phyloP scores from a whole-genome alignment of 768 basidiomycete genomes.

The Pleurotus citrinopileatus region DNA sequence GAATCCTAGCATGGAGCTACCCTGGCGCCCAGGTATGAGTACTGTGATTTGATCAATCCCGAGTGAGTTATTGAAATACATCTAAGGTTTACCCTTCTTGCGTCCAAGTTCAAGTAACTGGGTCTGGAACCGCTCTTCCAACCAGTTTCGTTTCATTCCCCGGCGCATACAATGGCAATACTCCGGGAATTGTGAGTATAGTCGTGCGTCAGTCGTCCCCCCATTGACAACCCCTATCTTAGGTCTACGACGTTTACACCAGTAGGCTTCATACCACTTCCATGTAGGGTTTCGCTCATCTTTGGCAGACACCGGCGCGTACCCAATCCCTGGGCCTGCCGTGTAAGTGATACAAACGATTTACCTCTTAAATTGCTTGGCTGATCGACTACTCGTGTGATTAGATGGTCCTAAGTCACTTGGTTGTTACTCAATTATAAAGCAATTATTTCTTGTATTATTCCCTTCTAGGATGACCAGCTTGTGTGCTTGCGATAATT shows the following conservation, averaged over 20 bases:
- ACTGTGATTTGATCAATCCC: not conserved
- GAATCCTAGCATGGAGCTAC: constrained; percentile 31
- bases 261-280: not conserved
- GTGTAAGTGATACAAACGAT: constrained; percentile 1
- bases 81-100: constrained; percentile 39
- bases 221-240: not conserved
- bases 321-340: constrained; percentile 4
- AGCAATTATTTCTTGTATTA: no score
- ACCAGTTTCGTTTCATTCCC: constrained; percentile 48
- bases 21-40: constrained; percentile 29
- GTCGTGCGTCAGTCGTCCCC: not conserved
- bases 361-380: no score
- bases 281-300: not conserved
- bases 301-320: constrained; percentile 3
- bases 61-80: not conserved
- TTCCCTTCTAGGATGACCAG: no score
- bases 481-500: no score
- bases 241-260: constrained; percentile 7
- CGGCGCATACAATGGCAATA: constrained; percentile 31
- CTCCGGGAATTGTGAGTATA: constrained; percentile 4
- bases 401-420: no score
- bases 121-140: constrained; percentile 40
- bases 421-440: no score
- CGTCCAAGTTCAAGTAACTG: constrained; percentile 44
- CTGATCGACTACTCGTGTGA: no score